A percentile compares a stretch with the other conserved stretches of the same genome.
phyloP scores from a whole-genome alignment of 208 protist species.

The Polymyxa betae region DNA sequence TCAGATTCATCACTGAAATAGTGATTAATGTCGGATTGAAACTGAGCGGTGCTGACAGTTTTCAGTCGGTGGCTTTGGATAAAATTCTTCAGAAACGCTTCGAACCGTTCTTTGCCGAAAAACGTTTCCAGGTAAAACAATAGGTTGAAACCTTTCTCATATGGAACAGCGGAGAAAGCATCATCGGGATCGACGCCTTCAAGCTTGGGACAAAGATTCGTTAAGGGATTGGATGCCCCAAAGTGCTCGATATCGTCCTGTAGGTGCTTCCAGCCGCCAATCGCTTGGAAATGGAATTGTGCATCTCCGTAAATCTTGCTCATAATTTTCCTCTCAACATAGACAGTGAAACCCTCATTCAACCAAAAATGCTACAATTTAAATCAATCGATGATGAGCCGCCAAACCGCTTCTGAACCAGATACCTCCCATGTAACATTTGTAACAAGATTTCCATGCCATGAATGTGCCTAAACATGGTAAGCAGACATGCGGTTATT shows the following conservation, averaged over 20 bases:
- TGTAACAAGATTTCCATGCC: constrained; percentile 65
- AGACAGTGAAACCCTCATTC: constrained; percentile 66
- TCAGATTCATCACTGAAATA: constrained; percentile 31
- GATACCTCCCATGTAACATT: constrained; percentile 59
- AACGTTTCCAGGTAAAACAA: constrained; percentile 75
- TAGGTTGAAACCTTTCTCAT: constrained; percentile 80
- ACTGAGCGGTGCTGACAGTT: constrained; percentile 45
- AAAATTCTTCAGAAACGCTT: constrained; percentile 26
- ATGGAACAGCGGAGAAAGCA: constrained; percentile 80
- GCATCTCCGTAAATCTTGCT: neutral
- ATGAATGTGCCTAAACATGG: neutral
- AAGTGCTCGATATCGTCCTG: constrained; percentile 70
- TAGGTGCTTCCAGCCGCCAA: constrained; percentile 55
- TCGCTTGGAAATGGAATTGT: constrained; percentile 51
- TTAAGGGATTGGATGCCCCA: constrained; percentile 67
- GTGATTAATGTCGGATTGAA: constrained; percentile 69
- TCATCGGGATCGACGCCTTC: constrained; percentile 80
- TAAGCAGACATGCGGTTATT: neutral
- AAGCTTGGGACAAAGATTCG: constrained; percentile 70
- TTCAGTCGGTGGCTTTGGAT: constrained; percentile 44
- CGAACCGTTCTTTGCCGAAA: constrained; percentile 67
- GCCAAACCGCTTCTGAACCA: neutral
- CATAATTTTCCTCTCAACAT: constrained; percentile 57
- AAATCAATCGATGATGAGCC: neutral
- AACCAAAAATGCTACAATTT: constrained; percentile 66